These are phyloP conservation scores for Pleomassaria siparia DNA, from an alignment of 2,329 filamentous ascomycete species.

Conservation along the genomic window DNA sequence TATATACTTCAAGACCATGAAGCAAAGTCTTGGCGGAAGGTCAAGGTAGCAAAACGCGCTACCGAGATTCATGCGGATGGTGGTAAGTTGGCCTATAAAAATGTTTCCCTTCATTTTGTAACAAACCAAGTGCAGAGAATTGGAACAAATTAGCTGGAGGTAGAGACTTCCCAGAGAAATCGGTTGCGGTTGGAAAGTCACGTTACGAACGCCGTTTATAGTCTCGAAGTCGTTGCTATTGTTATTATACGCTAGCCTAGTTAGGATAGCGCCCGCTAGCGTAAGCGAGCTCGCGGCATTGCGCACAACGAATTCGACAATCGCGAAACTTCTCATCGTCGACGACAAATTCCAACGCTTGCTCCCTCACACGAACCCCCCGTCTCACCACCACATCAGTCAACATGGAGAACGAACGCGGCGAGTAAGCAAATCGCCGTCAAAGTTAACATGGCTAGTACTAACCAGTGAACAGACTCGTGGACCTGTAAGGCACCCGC, in stretches of 20 bases:
- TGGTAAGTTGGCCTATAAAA: too few species aligned
- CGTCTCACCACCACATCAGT: constrained; percentile 28
- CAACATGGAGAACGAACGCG: constrained; percentile 99
- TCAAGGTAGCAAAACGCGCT: too few species aligned
- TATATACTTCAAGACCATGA: too few species aligned
- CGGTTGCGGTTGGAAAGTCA: too few species aligned
- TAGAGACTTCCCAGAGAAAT: too few species aligned
- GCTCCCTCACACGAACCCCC: constrained; percentile 23
- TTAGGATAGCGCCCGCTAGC: background rate
- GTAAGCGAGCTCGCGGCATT: constrained; percentile 6
- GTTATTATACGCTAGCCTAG: background rate
- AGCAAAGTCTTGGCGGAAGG: too few species aligned
- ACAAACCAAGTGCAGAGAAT: background rate
- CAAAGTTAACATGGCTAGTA: too few species aligned
- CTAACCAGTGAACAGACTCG: too few species aligned
- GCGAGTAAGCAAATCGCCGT: too few species aligned
- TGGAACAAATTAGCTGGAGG: too few species aligned
- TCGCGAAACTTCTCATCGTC: constrained; percentile 12
- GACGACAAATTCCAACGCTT: constrained; percentile 30
- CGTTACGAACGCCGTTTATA: background rate
- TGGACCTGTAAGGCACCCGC: constrained; percentile 79
- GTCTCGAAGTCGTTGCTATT: background rate
- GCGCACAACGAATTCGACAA: background rate
- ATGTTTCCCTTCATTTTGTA: too few species aligned
- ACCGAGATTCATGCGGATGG: too few species aligned